Base-by-base conservation (phyloP, 371 early-diverging fungal species). In the Neoconidiobolus thromboides region DNA sequence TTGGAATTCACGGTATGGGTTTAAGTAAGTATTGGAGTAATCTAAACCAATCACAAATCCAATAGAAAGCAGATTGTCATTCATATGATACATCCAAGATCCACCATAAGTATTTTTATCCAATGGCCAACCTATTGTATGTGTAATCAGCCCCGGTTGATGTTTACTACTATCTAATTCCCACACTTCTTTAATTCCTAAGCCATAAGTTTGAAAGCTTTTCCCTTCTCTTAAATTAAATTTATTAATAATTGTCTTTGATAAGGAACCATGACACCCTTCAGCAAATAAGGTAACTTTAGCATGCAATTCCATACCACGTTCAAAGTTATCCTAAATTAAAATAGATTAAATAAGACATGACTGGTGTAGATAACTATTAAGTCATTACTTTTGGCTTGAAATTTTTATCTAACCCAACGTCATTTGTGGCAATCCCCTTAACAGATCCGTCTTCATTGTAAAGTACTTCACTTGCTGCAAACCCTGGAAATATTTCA, bases 181-280 rank as follows among this genome's bases (percentile, higher is more conserved):
- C 98, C 98, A 97, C 57, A 94, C 93, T 73, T 97, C 98, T 75
- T 97, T 97, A 52, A 97, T 66, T 26, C 98, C 98, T 57, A 97
- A 79, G 15, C 90, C 98, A 63, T 96, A 97, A 3, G 94, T 92
- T 67, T 82, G 83, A 52, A 76, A 84, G 49, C 83, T 76, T 61
- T 76, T 73, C 60, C 93, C 86, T 59, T 87, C 78, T 43, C 98
- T 79, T 63, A 97, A 74, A 63, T 83, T 81, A 67, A 88, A 93
- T 69, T 91, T 86, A 63, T 77, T 73, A 63, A 89, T 79, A 52
- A 96, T 69, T 55, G 83, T 76, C 77, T 97, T 97, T 60, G 96
- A 84, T 44, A 96, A 74, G 38, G 89, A 89, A 10, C 98, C 97
- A 63, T 96, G 96, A 69, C 96, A 96, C 12, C 98, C 98, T 71